Conservation (phyloP, 306 rosid genomes). For the Delonix regia region DNA sequence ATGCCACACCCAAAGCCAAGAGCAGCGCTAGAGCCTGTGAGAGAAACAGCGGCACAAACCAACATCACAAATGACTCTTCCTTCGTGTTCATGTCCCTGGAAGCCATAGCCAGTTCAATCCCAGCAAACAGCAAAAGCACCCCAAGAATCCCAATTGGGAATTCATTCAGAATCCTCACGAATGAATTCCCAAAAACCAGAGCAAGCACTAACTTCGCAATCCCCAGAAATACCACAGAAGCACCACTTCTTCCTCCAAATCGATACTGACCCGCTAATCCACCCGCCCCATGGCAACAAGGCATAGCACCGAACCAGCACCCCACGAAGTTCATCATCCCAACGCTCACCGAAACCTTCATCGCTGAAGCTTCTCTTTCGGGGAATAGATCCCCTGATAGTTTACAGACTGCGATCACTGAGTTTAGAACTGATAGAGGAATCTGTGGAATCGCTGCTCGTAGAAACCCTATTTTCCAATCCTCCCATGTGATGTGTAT, state of each 20-base stretch:
- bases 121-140: conserved; percentile 78
- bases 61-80: conserved; percentile 75
- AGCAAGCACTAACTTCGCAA: conserved; percentile 63
- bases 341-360: conserved; percentile 71
- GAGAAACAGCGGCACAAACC: conserved; percentile 80
- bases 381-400: conserved; percentile 81
- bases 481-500: conserved; percentile 70
- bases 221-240: conserved; percentile 69
- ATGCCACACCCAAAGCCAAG: conserved; percentile 77
- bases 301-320: conserved; percentile 98
- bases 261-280: conserved; percentile 82
- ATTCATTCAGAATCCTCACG: conserved; percentile 55
- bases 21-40: conserved; percentile 79
- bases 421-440: conserved; percentile 76
- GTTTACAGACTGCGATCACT: conserved; percentile 76
- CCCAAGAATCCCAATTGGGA: conserved; percentile 71
- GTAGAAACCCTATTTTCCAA: conserved; percentile 65
- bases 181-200: conserved; percentile 70
- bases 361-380: conserved; percentile 70
- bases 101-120: conserved; percentile 76
- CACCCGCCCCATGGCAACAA: conserved; percentile 88
- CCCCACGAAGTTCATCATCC: conserved; percentile 73
- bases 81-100: conserved; percentile 66
- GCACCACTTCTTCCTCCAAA: conserved; percentile 86
- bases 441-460: conserved; percentile 78